Evolutionary conservation across 176 grass and related monocot genomes (phyloP).

Genomic region (Triticum aestivum): IWGSC_CS_RefSeq_v2.1 NC_057794.1:239370181-239370680

Average conservation of each 20-base stretch:
- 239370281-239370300: neutral
- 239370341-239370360: neutral
- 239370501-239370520: neutral
- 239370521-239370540: slow-evolving; percentile 5
- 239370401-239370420: neutral
- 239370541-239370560: slow-evolving; percentile 96
- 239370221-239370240: neutral
- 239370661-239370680: slow-evolving; percentile 6
- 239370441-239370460: slow-evolving; percentile 3
- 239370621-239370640: slow-evolving; percentile 22
- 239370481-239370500: neutral
- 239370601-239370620: slow-evolving; percentile 62
- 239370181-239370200: slow-evolving; percentile 6
- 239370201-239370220: neutral
- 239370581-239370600: slow-evolving; percentile 69
- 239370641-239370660: slow-evolving; percentile 10
- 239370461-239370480: neutral
- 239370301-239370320: neutral
- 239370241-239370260: neutral
- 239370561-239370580: slow-evolving; percentile 94
- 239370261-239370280: slow-evolving; percentile 3
- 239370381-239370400: neutral
- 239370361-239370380: slow-evolving; percentile 1
- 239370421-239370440: neutral
- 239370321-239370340: neutral